Evolutionary conservation across 2,329 filamentous ascomycete species (phyloP), one percentile per base, ranked within the genome.

Genomic region (Ascochyta fabae): DNA sequence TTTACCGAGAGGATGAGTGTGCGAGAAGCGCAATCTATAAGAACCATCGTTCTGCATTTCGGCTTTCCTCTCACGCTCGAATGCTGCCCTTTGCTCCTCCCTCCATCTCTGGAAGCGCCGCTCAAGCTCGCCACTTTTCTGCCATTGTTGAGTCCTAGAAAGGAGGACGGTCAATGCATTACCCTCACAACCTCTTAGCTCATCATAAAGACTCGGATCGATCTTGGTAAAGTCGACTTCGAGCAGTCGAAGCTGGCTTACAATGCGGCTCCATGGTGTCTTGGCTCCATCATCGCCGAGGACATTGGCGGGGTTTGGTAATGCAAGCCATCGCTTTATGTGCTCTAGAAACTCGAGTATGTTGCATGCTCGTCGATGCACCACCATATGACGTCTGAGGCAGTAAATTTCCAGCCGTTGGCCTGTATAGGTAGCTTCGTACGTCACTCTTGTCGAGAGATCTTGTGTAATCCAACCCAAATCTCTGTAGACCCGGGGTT

Each of bases 321-420:
- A n/a, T 7, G 27, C 29, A n/a, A 26, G 46, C 53, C 53, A 56
- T 29, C 53, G 47, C 15, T 39, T 45, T n/a, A 43, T 43, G 47
- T 56, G 53, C 13, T 42, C 35, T 19, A 56, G 33, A 15, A 50
- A 56, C 22, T 56, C 53, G 9, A 50, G 47, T 41, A 56, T 50
- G 42, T 56, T 56, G 42, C 42, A 49, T 19, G 31, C 29, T 24
- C 53, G 47, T 19, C 43, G 36, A 23, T 56, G 53, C 6, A 45
- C 47, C 23, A 41, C 22, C 5, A 24, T 31, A 5, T 47, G 23
- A 29, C 42, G 41, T 15, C 47, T 49, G 36, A 56, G 53, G 19
- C 50, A 50, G 47, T 38, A 56, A 3, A 56, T 31, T 16, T 41
- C 36, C 16, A 56, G 19, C 22, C 47, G 47, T 9, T 46, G 35